Base-by-base conservation (phyloP, 768 basidiomycete species). In the Cytidiella melzeri region DNA sequence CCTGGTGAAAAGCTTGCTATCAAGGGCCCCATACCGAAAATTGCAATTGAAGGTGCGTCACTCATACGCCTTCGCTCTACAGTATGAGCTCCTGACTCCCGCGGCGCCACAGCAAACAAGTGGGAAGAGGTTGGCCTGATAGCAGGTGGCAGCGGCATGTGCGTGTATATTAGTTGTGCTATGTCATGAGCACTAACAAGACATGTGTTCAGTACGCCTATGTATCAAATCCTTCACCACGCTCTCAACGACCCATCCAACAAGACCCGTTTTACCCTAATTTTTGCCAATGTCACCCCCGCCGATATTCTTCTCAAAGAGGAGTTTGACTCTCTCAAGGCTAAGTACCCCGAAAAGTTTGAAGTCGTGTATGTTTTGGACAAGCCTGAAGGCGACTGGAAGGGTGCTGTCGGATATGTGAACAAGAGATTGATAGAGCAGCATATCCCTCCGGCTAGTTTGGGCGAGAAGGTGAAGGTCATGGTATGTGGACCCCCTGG, bases 121-220 rank as follows among this genome's bases (percentile, higher is more conserved):
- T 84, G 86, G 45, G 88, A 93, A 19, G 73, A 92, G 57, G 83
- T 96, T 47, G 87, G 84, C 11, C 74, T 94, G 58, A 90, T 98
- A 58, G 91, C 90, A 27, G 96, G 96, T 46, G 96, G 96, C 47
- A 87, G 82, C 56, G 96, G 96, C 64, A 92, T 98, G 84, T 87
- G 59, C 58, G 83, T 69, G n/a, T n/a, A n/a, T n/a, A n/a, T n/a
- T n/a, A n/a, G n/a, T n/a, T n/a, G n/a, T n/a, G n/a, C n/a, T n/a
- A n/a, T n/a, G n/a, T n/a, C n/a, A n/a, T n/a, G n/a, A n/a, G 6
- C 10, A 25, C 44, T 45, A 45, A 45, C 44, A 42, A 25, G 47
- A 28, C 55, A 13, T 41, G 23, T 41, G 34, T 28, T 20, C 58
- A 91, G 87, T 54, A 86, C 90, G 7, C 90, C 90, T 2, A 76